Base-by-base conservation (phyloP, 805 yeast genomes). In the Candida odintsovae region DNA sequence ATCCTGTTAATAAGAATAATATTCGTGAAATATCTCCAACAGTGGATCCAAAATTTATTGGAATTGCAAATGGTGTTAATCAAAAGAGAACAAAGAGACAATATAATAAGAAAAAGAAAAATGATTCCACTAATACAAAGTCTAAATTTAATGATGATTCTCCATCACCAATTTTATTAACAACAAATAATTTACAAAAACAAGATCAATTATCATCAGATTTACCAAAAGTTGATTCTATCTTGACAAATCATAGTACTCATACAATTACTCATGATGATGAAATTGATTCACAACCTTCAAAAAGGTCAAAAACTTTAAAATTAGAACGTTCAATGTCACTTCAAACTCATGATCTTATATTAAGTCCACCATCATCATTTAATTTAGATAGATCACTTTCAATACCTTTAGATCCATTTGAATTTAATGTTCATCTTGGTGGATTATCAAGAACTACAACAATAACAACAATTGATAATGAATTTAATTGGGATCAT, bases 101-200 rank as follows among this genome's bases (percentile, higher is more conserved):
- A 31, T 54, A 56, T 43, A 55, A 51, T 39, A 56, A 56, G 44
- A 53, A 53, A 42, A 55, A 54, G 50, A 56, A 56, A 37, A 48
- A 50, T 10, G 45, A 44, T 13, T 6, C 23, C 18, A 19, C n/a
- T 12, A 11, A 4, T 13, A 13, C 25, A 19, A 20, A 19, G n/a
- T 13, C 40, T 13, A 40, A 48, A 28, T 28, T 37, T 6, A 43
- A 25, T 9, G 59, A 56, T 18, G 48, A 50, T 16, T 48, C 61
- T 0, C 64, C 62, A n/a, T 55, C 61, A 6, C 62, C 64, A 13
- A 50, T 58, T 1, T 48, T 57, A 13, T 21, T 36, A 12, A 36
- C 22, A 5, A 13, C 23, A 20, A 25, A 36, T 12, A 20, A 16
- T 20, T 13, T 36, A 36, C 23, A n/a, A 19, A 36, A 36, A 20